Conservation (phyloP, 257 asterid genomes). For the Linaria vulgaris region DNA sequence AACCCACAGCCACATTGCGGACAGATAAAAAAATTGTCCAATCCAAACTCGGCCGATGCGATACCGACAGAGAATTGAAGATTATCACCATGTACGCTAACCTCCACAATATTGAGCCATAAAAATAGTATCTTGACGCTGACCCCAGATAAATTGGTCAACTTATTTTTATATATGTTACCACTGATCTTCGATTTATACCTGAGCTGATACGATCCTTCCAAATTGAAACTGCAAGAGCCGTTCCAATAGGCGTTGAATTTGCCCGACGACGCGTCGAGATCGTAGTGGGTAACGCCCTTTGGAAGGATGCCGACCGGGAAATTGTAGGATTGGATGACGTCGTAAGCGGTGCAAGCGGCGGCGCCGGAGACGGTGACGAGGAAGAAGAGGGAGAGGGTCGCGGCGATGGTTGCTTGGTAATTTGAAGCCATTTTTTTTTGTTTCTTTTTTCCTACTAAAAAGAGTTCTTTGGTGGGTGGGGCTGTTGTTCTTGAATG, state of each 20-base stretch:
- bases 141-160: slow-evolving; percentile 55
- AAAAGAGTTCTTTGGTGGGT: too few relatives aligned
- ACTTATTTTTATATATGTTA: slow-evolving; percentile 42
- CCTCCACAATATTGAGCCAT: slow-evolving; percentile 80
- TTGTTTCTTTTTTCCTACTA: too few relatives aligned
- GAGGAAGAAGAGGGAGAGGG: slow-evolving; percentile 31
- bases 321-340: slow-evolving; percentile 48
- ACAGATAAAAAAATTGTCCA: slow-evolving; percentile 50
- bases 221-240: slow-evolving; percentile 73
- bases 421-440: slow-evolving; percentile 20
- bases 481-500: too few relatives aligned
- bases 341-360: slow-evolving; percentile 58
- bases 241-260: slow-evolving; percentile 56
- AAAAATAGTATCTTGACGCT: slow-evolving; percentile 64
- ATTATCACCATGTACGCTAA: slow-evolving; percentile 43
- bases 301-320: slow-evolving; percentile 76
- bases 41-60: slow-evolving; percentile 62
- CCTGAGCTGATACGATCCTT: slow-evolving; percentile 66
- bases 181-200: slow-evolving; percentile 68
- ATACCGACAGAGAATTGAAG: slow-evolving; percentile 78
- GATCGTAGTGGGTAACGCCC: slow-evolving; percentile 64
- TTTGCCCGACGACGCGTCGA: slow-evolving; percentile 53
- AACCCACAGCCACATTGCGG: slow-evolving; percentile 92
- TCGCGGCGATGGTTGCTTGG: slow-evolving; percentile 20
- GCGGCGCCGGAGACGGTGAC: slow-evolving; percentile 31